Evolutionary conservation across 441 rosid species (phyloP).

Genomic region (Kokia cookei): DNA sequence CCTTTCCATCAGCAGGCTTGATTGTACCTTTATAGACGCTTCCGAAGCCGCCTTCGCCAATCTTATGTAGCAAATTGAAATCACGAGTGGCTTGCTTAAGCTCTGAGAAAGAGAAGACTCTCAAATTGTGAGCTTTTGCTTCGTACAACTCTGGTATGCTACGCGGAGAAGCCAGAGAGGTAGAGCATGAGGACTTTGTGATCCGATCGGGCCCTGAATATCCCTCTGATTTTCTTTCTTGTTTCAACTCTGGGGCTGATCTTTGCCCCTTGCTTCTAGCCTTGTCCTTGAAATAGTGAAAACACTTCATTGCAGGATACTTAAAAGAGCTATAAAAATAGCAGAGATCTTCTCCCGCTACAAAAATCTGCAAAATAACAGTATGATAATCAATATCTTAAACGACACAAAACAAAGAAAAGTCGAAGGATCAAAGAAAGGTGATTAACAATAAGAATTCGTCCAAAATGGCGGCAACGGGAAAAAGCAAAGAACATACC

Average conservation of each 20-base stretch:
- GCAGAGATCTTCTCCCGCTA: background rate
- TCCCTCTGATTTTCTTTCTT: conserved; percentile 5
- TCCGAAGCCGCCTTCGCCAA: conserved; percentile 98
- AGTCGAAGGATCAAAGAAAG: background rate
- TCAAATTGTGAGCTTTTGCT: conserved; percentile 59
- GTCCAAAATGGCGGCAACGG: background rate
- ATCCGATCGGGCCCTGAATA: conserved; percentile 22
- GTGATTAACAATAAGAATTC: background rate
- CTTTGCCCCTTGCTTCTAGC: conserved; percentile 30
- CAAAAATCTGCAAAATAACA: background rate
- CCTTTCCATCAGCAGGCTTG: conserved; percentile 28
- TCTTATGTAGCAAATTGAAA: conserved; percentile 55
- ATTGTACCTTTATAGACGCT: conserved; percentile 65
- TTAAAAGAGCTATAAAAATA: background rate
- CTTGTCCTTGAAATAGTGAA: conserved; percentile 46
- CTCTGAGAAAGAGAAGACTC: conserved; percentile 62
- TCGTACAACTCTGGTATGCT: conserved; percentile 60
- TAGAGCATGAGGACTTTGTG: conserved; percentile 44
- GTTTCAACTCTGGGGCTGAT: conserved; percentile 47
- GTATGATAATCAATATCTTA: background rate
- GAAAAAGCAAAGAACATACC: background rate
- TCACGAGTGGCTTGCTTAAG: conserved; percentile 62
- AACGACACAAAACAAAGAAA: background rate
- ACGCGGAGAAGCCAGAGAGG: conserved; percentile 51
- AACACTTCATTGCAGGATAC: conserved; percentile 41